Evolutionary conservation across 2,329 filamentous ascomycete genomes (phyloP), one percentile per base, ranked within the genome.

Genomic region (Neonectria coccinea): DNA sequence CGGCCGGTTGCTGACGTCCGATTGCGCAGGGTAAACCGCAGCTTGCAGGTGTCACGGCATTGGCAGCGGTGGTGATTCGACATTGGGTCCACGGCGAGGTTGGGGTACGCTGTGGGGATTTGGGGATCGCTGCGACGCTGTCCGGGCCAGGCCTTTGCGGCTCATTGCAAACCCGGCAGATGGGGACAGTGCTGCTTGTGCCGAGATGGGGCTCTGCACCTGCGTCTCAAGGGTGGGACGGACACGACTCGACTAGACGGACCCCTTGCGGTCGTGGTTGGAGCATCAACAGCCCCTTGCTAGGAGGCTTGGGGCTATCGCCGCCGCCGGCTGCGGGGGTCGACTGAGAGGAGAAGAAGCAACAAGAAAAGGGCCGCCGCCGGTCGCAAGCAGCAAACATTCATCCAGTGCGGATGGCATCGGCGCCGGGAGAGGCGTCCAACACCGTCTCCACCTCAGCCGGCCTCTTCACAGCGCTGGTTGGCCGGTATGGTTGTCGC

Each of bases 371-470:
- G 48, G 48, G 39, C 31, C 33, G 36, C 41, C 39, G 59, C 41
- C 22, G 47, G 54, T 52, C 41, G 41, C 41, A 41, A 22, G 51
- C 44, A 59, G 29, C 47, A 9, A n/a, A 50, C 29, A n/a, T 27
- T 57, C 48, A n/a, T 39, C 14, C 50, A 59, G 56, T 56, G 64
- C 64, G 60, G 51, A 66, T 66, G 64, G 60, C 64, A 61, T 66
- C 64, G 60, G 64, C 64, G 59, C 54, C 36, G 59, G 50, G 60
- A 29, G 64, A 63, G 64, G 61, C 56, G 50, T 55, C 42, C 56
- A 27, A 55, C 44, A 33, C 31, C 52, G 52, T 53, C 55, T 44
- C 44, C 62, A 60, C 56, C 56, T 47, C 59, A 59, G 50, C 53
- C 59, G 59, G 33, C 57, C 47, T 25, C 16, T 42, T 67, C 60